A percentile compares a stretch with the other conserved stretches of the same genome.
Evolutionary conservation across 371 early-diverging fungal genomes (phyloP).

Genomic region (Actinomortierella ambigua): DNA sequence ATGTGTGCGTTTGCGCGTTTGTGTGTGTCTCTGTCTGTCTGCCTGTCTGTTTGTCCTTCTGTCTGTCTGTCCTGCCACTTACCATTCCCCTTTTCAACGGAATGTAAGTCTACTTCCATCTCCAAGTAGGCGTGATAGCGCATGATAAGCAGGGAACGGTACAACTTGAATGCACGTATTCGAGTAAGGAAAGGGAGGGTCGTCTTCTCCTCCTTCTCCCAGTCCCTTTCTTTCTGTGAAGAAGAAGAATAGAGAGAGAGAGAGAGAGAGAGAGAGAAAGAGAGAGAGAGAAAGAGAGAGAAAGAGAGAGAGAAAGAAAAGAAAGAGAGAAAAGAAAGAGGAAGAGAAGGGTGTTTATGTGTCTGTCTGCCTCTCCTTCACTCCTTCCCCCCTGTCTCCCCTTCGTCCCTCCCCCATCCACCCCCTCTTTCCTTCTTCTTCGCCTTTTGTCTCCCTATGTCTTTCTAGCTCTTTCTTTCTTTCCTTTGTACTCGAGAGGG

Average conservation of each 20-base stretch:
- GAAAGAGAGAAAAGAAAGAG: conserved; percentile 1
- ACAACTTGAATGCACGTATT: background rate
- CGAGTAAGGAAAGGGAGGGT: background rate
- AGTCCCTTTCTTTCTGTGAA: background rate
- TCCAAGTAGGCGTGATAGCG: conserved; percentile 1
- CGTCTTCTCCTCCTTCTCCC: background rate
- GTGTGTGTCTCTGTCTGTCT: background rate
- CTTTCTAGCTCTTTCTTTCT: background rate
- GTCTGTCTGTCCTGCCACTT: too few species aligned
- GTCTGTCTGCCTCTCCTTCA: background rate
- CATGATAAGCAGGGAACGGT: background rate
- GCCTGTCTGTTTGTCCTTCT: background rate
- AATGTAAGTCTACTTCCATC: background rate
- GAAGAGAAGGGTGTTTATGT: background rate
- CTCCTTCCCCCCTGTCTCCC: background rate
- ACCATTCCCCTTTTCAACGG: too few species aligned
- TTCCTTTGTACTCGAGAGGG: background rate
- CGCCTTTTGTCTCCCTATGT: background rate
- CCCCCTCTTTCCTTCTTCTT: background rate
- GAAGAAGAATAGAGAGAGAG: background rate
- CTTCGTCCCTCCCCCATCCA: background rate
- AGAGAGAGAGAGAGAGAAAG: background rate
- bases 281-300: background rate
- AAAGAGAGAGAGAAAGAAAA: background rate
- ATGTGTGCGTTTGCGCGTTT: too few species aligned